These are phyloP conservation scores for Lactarius sanguifluus DNA, from an alignment of 768 basidiomycete genomes.

Conservation along the genomic window DNA sequence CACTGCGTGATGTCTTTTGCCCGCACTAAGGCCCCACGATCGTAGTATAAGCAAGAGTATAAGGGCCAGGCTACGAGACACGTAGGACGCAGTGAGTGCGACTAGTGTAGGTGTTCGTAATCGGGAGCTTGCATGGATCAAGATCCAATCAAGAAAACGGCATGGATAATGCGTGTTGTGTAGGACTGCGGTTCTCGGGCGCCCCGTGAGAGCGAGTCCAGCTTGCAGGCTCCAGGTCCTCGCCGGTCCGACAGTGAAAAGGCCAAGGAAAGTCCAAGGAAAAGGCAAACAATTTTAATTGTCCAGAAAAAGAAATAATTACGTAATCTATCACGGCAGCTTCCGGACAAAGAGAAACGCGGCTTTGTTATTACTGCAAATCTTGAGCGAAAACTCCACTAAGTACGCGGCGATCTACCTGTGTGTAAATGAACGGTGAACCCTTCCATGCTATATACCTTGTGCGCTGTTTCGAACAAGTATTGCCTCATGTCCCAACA, in stretches of 20 bases:
- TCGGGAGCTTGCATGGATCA: not conserved
- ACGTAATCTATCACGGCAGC: not conserved
- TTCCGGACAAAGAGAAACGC: not conserved
- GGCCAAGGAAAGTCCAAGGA: no score
- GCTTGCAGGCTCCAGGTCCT: not conserved
- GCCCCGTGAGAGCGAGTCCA: not conserved
- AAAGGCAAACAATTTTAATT: no score
- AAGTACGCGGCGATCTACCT: not conserved
- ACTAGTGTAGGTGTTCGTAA: not conserved
- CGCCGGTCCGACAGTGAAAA: no score
- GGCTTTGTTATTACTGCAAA: not conserved
- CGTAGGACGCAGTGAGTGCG: not conserved
- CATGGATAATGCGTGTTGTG: slow-evolving; percentile 17
- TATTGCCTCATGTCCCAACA: not conserved
- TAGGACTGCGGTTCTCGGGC: not conserved
- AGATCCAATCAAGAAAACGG: slow-evolving; percentile 1
- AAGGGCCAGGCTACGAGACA: not conserved
- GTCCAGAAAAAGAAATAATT: not conserved
- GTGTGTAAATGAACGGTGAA: not conserved
- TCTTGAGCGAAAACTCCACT: not conserved
- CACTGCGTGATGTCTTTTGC: not conserved
- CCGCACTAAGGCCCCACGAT: not conserved
- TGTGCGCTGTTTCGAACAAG: not conserved
- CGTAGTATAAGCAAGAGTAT: no score
- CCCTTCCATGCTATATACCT: not conserved